Percentiles rank a stretch among this genome's conserved stretches.
Evolutionary conservation across 306 rosid species (phyloP).

Genomic region (Fragaria nilgerrensis): DNA sequence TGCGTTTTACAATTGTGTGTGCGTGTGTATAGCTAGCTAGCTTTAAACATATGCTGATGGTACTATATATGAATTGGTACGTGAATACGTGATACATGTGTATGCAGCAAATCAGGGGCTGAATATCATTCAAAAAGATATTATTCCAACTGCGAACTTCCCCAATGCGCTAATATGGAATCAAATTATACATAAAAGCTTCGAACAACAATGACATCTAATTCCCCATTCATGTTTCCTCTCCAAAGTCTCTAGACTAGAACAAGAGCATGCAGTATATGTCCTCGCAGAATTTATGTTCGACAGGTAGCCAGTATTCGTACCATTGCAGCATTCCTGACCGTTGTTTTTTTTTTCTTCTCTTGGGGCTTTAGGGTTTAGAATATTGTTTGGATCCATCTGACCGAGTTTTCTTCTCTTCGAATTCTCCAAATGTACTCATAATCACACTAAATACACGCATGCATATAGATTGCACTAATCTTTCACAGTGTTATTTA

Average conservation of each 20-base stretch:
- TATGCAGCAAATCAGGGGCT: not conserved
- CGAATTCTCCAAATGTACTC: not conserved
- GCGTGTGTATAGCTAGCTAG: not conserved
- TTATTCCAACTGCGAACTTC: not conserved
- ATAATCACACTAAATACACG: not conserved
- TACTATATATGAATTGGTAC: not conserved
- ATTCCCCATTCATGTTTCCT: slow-evolving; percentile 17
- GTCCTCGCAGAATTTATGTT: not conserved
- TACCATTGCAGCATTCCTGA: not conserved
- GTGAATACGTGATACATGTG: not conserved
- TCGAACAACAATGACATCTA: slow-evolving; percentile 1
- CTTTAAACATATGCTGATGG: too few relatives aligned
- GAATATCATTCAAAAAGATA: not conserved
- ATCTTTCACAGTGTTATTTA: not conserved
- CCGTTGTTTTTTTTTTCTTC: not conserved
- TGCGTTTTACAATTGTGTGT: not conserved
- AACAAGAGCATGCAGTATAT: not conserved
- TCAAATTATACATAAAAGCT: not conserved
- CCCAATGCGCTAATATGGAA: slow-evolving; percentile 12
- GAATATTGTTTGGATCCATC: slow-evolving; percentile 3
- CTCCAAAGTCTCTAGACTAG: not conserved
- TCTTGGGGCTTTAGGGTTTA: not conserved
- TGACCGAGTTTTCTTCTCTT: not conserved
- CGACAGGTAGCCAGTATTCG: not conserved
- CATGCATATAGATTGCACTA: not conserved